Evolutionary conservation across 306 rosid genomes (phyloP).

Genomic region (Acacia melanoxylon): DNA sequence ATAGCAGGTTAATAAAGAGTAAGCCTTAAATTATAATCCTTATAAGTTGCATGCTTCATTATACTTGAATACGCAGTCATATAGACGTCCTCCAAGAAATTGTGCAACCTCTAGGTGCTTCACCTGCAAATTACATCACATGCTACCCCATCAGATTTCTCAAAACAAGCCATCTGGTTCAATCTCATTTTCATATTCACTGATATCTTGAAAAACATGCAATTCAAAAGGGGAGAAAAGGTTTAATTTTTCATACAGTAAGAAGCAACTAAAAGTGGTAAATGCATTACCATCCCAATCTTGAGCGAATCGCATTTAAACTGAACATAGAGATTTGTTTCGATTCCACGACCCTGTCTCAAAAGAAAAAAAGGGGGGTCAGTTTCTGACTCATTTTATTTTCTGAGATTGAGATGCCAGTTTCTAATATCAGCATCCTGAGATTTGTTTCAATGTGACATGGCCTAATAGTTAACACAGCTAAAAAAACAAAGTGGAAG

Average conservation of each 20-base stretch:
- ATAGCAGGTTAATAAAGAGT: constrained; percentile 18
- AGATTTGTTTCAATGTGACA: neutral
- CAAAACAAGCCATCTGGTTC: neutral
- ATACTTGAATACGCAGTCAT: constrained; percentile 84
- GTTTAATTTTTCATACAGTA: neutral
- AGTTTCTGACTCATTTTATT: neutral
- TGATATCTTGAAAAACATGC: neutral
- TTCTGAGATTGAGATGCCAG: neutral
- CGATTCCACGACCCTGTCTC: constrained; percentile 89
- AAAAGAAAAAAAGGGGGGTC: constrained; percentile 25
- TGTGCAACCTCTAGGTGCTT: constrained; percentile 92
- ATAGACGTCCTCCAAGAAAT: constrained; percentile 88
- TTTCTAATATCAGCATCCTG: neutral
- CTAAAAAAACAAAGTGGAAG: neutral
- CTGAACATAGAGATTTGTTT: constrained; percentile 87
- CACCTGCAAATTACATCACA: constrained; percentile 50
- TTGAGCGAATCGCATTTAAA: constrained; percentile 91
- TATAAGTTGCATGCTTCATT: constrained; percentile 55
- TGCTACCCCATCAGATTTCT: constrained; percentile 2
- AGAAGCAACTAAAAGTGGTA: neutral
- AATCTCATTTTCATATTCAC: neutral
- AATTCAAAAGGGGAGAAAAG: neutral
- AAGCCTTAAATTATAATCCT: constrained; percentile 12
- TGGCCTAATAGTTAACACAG: neutral
- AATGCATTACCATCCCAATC: constrained; percentile 76